Evolutionary conservation across 2,329 filamentous ascomycete genomes (phyloP).

Genomic region (Fusarium subtropicale): DNA sequence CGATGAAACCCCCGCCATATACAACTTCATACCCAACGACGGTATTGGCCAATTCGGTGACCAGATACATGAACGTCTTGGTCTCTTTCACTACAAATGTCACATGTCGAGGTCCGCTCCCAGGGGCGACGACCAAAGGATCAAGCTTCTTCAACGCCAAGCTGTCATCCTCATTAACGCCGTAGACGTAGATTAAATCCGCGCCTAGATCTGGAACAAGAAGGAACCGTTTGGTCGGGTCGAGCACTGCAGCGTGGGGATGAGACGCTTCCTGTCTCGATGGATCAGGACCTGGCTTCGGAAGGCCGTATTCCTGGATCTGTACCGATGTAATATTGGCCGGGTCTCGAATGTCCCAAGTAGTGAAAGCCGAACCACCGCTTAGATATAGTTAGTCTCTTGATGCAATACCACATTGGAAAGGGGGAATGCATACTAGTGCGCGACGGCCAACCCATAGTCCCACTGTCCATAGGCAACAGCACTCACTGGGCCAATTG

Average conservation of each 20-base stretch:
- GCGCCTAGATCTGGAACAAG: slow-evolving; percentile 74
- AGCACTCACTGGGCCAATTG: slow-evolving; percentile 58
- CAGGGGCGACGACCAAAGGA: slow-evolving; percentile 59
- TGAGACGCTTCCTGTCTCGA: slow-evolving; percentile 68
- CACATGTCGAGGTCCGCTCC: slow-evolving; percentile 73
- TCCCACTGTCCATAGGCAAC: slow-evolving; percentile 57
- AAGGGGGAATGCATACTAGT: slow-evolving; percentile 56
- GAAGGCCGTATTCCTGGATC: slow-evolving; percentile 55
- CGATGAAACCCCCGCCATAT: slow-evolving; percentile 60
- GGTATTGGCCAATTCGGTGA: slow-evolving; percentile 70
- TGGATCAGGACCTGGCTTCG: slow-evolving; percentile 53
- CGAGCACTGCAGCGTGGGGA: slow-evolving; percentile 73
- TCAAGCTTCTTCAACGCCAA: slow-evolving; percentile 55
- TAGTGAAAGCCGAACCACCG: slow-evolving; percentile 56
- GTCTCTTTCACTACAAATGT: slow-evolving; percentile 63
- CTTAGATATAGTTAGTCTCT: slow-evolving; percentile 45
- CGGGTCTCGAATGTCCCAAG: slow-evolving; percentile 58
- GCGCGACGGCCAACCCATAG: slow-evolving; percentile 56
- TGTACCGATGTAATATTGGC: slow-evolving; percentile 52
- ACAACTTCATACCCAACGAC: slow-evolving; percentile 67
- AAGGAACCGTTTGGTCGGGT: slow-evolving; percentile 72
- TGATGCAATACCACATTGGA: not conserved
- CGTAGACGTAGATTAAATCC: slow-evolving; percentile 70
- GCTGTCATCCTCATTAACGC: slow-evolving; percentile 57
- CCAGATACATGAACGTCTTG: slow-evolving; percentile 68